Evolutionary conservation across 345 rosid species (phyloP).

Genomic region (Litchi chinensis): DNA sequence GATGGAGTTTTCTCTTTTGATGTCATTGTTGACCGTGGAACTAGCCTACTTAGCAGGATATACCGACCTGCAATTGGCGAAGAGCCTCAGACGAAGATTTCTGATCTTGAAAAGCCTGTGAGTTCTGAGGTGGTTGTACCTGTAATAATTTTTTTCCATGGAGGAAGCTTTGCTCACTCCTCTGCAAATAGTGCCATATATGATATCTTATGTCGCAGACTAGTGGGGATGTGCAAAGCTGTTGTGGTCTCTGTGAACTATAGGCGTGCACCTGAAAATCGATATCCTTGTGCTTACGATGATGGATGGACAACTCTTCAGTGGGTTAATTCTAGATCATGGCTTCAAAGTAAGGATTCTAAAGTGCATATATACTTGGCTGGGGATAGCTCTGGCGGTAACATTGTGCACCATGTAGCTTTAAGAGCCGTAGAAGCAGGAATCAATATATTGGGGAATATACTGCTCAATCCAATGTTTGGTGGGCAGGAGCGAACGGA

Average conservation of each 20-base stretch:
- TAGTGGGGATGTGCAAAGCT: slow-evolving; percentile 69
- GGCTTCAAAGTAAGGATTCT: slow-evolving; percentile 78
- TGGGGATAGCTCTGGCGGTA: slow-evolving; percentile 96
- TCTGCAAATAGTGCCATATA: slow-evolving; percentile 83
- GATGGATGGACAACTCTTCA: slow-evolving; percentile 86
- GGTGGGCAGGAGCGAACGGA: slow-evolving; percentile 82
- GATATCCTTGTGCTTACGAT: slow-evolving; percentile 82
- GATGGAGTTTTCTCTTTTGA: slow-evolving; percentile 88
- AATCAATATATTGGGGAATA: slow-evolving; percentile 61
- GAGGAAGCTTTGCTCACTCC: slow-evolving; percentile 94
- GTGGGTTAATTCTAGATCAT: slow-evolving; percentile 75
- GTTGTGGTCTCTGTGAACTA: slow-evolving; percentile 91
- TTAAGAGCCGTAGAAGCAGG: slow-evolving; percentile 66
- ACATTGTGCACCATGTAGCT: slow-evolving; percentile 85
- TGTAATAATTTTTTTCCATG: slow-evolving; percentile 84
- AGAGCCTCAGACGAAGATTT: slow-evolving; percentile 43
- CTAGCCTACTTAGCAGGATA: slow-evolving; percentile 61
- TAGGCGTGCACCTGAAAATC: slow-evolving; percentile 84
- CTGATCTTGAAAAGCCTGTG: slow-evolving; percentile 75
- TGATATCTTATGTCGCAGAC: slow-evolving; percentile 74
- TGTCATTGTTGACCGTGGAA: slow-evolving; percentile 59
- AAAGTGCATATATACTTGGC: slow-evolving; percentile 79
- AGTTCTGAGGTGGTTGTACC: slow-evolving; percentile 57
- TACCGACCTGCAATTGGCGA: slow-evolving; percentile 57
- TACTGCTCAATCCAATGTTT: slow-evolving; percentile 88